Evolutionary conservation across 805 yeast genomes (phyloP), one percentile per base, ranked within the genome.

Genomic region (Ogataea glucozyma): DNA sequence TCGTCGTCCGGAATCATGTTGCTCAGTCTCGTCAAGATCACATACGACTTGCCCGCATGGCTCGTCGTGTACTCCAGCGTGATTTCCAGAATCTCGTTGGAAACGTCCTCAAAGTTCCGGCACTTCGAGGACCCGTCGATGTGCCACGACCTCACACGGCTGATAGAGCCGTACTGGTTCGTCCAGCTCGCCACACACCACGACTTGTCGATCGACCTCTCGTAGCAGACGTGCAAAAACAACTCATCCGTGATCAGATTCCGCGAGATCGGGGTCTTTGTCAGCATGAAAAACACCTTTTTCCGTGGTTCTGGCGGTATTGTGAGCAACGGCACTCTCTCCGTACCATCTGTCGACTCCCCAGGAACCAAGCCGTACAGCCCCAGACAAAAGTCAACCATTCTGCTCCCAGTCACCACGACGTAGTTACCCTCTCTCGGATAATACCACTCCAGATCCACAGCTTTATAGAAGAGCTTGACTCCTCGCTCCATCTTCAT

Each of bases 121-220:
- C 47, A 18, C 39, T 41, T 52, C 54, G 40, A 66, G 65, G 59
- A 57, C 72, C 48, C 53, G 2, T 51, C 54, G 14, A 58, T 69
- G 52, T 71, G 73, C 90, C 91, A 85, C 0, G 88, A 74, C 50
- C 79, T 82, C 0, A 82, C 75, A 34, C 71, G 72, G 13, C 81
- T 76, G 10, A 78, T 71, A 3, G 71, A 69, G 0, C 96, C 96
- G 59, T 76, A 74, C 37, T 90, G 91, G 56, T 91, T 96, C 0
- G 93, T 73, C 95, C 97, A 88, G 0, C 95, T 83, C 0, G 88
- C 95, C 17, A 82, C 79, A 32, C 88, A 72, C 96, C 97, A 91
- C 41, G 78, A 79, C 47, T 80, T 81, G 60, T 90, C 96, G 3
- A 77, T 70, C 0, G 96, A 84, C 40, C 95, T 63, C 22, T 88